Base-by-base conservation (phyloP, 2,329 filamentous ascomycete species). In the Colletotrichum tamarilloi region DNA sequence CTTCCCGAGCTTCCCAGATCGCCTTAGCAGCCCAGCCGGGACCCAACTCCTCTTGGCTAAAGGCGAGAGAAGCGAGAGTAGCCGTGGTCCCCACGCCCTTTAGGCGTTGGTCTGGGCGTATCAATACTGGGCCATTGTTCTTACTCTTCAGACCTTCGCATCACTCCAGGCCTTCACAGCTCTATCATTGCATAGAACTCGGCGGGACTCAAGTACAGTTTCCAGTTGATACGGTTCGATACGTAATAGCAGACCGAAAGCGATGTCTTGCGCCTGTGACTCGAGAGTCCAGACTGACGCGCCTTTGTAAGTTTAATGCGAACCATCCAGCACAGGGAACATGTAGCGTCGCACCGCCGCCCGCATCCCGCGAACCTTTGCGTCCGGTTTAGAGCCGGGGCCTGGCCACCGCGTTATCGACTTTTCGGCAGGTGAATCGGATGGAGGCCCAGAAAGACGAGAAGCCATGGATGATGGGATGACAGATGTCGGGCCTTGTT, bases 381-480 rank as follows among this genome's bases (percentile, higher is more conserved):
- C 3, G 38, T 42, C 32, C 22, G 60, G 28, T 55, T 56, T 11
- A 32, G 22, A 35, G 35, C 66, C 60, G 26, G 59, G 28, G 57
- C 26, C 11, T 52, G 28, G 46, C 46, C 46, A 58, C 49, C 38
- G 42, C 56, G 72, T 72, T 67, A 67, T 74, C 68, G 62, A 63
- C 62, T 72, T 63, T 74, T 72, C 52, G 57, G 68, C 72, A 72
- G 62, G 62, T 72, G 30, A 67, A 42, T 67, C 57, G 57, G 56
- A 65, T 24, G 22, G 32, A 32, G 35, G 6, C 32, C 56, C 38
- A 68, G 16, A 22, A 14, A 11, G 28, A 49, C 22, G 66, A 56
- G 59, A 46, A 42, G 30, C 59, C 42, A 22, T 66, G 63, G 35
- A 46, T 38, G 38, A 58, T 72, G 52, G 53, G 67, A 59, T 42